Percentiles rank a stretch among this genome's conserved stretches.
Evolutionary conservation across 768 basidiomycete species (phyloP).

Genomic region (Tubosaeta brunneosetosa): DNA sequence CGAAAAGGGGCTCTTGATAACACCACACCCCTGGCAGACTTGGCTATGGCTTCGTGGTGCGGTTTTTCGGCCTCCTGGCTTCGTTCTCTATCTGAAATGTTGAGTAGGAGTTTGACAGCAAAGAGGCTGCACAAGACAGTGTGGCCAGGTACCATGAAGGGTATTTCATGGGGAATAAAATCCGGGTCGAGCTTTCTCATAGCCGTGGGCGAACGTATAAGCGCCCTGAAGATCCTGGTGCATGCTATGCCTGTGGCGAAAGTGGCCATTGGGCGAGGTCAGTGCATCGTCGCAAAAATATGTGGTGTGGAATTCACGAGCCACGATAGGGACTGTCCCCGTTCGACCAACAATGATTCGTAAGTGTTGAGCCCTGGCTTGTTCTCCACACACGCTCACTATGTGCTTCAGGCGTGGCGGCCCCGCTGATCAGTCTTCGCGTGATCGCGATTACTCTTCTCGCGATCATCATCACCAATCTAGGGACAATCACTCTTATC

Average conservation of each 20-base stretch:
- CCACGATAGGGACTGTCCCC: slow-evolving; percentile 66
- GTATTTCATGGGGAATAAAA: slow-evolving; percentile 89
- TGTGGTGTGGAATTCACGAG: slow-evolving; percentile 2
- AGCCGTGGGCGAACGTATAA: slow-evolving; percentile 79
- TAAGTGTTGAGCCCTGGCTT: slow-evolving; percentile 33
- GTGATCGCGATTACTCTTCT: slow-evolving; percentile 51
- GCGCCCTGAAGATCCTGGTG: slow-evolving; percentile 79
- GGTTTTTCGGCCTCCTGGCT: slow-evolving; percentile 24
- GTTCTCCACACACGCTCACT: neutral
- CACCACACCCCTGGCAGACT: slow-evolving; percentile 41
- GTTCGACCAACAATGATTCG: slow-evolving; percentile 41
- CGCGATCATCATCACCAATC: slow-evolving; percentile 49
- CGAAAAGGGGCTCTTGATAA: slow-evolving; percentile 11
- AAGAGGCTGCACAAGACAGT: slow-evolving; percentile 80
- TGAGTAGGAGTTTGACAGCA: slow-evolving; percentile 73
- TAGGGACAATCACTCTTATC: slow-evolving; percentile 37
- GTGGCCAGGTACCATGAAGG: slow-evolving; percentile 88
- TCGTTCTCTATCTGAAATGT: neutral
- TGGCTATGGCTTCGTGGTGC: slow-evolving; percentile 87
- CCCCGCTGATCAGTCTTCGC: slow-evolving; percentile 44
- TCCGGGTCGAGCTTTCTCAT: slow-evolving; percentile 81
- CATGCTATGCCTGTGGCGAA: slow-evolving; percentile 84
- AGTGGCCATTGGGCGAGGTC: slow-evolving; percentile 89
- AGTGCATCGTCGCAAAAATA: slow-evolving; percentile 14
- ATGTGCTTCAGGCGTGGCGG: slow-evolving; percentile 34